phyloP scores from a whole-genome alignment of 1,284 basidiomycete species.

The Ganoderma lucidum region DNA sequence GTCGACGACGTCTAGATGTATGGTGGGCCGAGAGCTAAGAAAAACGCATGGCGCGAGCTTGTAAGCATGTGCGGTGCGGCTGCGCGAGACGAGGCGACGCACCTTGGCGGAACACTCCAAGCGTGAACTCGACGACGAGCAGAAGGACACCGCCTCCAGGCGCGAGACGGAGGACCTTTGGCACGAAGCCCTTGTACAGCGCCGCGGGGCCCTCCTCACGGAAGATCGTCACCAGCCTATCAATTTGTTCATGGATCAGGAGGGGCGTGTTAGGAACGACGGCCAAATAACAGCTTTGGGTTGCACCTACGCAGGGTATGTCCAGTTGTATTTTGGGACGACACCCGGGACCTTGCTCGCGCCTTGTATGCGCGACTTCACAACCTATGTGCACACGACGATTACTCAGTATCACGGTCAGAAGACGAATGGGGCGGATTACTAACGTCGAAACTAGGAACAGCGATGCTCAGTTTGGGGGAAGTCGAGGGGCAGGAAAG shows the following conservation, averaged over 20 bases:
- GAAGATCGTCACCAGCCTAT: slow-evolving; percentile 76
- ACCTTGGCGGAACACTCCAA: slow-evolving; percentile 80
- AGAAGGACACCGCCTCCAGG: slow-evolving; percentile 96
- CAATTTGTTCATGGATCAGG: not conserved
- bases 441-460: slow-evolving; percentile 63
- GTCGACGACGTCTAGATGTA: slow-evolving; percentile 27
- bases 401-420: slow-evolving; percentile 1
- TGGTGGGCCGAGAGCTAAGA: slow-evolving; percentile 33
- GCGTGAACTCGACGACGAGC: slow-evolving; percentile 88
- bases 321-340: slow-evolving; percentile 91
- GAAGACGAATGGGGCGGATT: not conserved
- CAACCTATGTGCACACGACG: slow-evolving; percentile 64
- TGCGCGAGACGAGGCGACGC: slow-evolving; percentile 8
- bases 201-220: slow-evolving; percentile 91
- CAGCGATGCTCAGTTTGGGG: not conserved
- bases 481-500: not conserved
- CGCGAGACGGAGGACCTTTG: slow-evolving; percentile 87
- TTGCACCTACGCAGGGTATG: slow-evolving; percentile 74
- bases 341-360: slow-evolving; percentile 71
- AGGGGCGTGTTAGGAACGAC: slow-evolving; percentile 40
- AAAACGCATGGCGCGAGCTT: not conserved
- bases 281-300: slow-evolving; percentile 1
- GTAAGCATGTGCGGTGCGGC: not conserved
- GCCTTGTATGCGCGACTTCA: slow-evolving; percentile 96
- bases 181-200: slow-evolving; percentile 94